phyloP scores from a whole-genome alignment of 164 flowering plant genomes.

The Cinnamomum micranthum region DNA sequence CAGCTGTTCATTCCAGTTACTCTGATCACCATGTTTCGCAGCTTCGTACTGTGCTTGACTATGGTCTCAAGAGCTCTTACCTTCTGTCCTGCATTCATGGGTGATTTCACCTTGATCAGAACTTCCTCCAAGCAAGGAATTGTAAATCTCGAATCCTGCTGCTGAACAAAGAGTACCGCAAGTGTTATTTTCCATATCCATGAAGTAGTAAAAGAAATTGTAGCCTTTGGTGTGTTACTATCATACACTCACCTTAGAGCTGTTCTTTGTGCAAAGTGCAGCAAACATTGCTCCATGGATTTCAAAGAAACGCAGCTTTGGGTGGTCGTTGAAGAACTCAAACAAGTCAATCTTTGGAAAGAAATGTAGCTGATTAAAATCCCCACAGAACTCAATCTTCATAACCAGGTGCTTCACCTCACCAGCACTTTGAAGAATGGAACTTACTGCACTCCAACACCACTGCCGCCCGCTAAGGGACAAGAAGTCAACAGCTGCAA shows the following conservation, averaged over 20 bases:
- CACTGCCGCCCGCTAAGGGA: constrained; percentile 77
- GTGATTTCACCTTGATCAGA: constrained; percentile 66
- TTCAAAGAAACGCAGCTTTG: constrained; percentile 60
- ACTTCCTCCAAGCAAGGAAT: constrained; percentile 76
- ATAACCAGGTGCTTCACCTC: constrained; percentile 75
- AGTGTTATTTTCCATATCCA: background rate
- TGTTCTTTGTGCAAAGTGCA: constrained; percentile 81
- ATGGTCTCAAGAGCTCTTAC: constrained; percentile 73
- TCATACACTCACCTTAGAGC: constrained; percentile 17
- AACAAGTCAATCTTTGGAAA: constrained; percentile 86
- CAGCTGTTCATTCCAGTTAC: constrained; percentile 79
- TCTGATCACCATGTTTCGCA: constrained; percentile 61
- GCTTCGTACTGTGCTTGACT: constrained; percentile 49
- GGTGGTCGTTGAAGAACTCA: constrained; percentile 76
- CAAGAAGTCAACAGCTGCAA: constrained; percentile 58
- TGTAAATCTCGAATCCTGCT: constrained; percentile 59
- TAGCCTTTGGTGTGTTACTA: background rate
- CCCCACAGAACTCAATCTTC: constrained; percentile 90
- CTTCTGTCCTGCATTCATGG: constrained; percentile 85
- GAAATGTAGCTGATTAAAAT: constrained; percentile 47
- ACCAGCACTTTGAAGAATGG: constrained; percentile 60
- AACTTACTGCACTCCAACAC: constrained; percentile 82
- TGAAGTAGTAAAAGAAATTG: background rate
- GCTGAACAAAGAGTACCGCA: constrained; percentile 9
- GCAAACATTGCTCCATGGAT: constrained; percentile 98